These are phyloP conservation scores for Mycena capillaripes DNA, from an alignment of 768 basidiomycete genomes.

Conservation along the genomic window DNA sequence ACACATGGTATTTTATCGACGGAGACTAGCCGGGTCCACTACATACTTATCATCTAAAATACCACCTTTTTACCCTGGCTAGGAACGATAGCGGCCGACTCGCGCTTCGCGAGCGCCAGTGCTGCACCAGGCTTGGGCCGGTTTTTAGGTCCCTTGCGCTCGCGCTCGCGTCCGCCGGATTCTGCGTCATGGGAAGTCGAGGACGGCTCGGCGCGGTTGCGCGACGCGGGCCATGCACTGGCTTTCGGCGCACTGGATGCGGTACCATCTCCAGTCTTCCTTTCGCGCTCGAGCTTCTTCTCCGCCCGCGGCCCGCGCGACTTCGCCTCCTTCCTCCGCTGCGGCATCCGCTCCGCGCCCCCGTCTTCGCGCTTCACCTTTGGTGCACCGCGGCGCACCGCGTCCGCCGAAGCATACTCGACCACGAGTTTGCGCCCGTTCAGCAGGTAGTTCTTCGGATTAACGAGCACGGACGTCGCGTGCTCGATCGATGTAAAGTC, in stretches of 20 bases:
- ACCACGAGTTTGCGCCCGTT: slow-evolving; percentile 89
- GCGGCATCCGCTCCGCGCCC: slow-evolving; percentile 25
- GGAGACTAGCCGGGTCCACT: not conserved
- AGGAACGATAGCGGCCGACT: slow-evolving; percentile 79
- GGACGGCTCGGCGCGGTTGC: not conserved
- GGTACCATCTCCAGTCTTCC: not conserved
- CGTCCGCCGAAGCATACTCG: slow-evolving; percentile 91
- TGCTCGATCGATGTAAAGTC: slow-evolving; percentile 87
- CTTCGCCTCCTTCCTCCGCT: slow-evolving; percentile 34
- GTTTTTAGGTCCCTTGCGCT: slow-evolving; percentile 49
- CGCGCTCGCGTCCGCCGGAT: slow-evolving; percentile 15
- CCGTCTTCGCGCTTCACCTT: slow-evolving; percentile 44
- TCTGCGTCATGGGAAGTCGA: slow-evolving; percentile 5
- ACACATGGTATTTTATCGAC: slow-evolving; percentile 21
- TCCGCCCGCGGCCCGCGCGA: slow-evolving; percentile 29
- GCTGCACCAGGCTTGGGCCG: slow-evolving; percentile 86
- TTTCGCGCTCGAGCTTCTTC: slow-evolving; percentile 26
- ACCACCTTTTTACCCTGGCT: slow-evolving; percentile 80
- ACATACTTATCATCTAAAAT: slow-evolving; percentile 57
- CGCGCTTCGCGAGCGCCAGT: slow-evolving; percentile 81
- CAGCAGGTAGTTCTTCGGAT: slow-evolving; percentile 87
- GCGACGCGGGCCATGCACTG: not conserved
- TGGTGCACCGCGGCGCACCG: slow-evolving; percentile 85
- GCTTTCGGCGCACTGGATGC: slow-evolving; percentile 26
- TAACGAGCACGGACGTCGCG: slow-evolving; percentile 86